Conservation (phyloP, 345 rosid genomes). For the Lumnitzera littorea region DNA sequence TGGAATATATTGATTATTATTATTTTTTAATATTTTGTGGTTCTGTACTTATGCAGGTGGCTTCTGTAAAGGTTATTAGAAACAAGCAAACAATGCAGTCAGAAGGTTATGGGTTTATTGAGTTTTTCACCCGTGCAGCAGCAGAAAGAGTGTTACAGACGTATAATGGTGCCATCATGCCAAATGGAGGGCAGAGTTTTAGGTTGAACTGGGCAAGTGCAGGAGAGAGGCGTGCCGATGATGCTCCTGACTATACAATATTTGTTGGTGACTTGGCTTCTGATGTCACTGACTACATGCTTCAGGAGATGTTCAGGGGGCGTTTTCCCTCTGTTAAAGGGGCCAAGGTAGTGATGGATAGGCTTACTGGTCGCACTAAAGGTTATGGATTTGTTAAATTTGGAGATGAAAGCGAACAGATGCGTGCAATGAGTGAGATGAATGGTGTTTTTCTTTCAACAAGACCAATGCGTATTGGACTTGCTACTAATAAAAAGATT, state of each 20-base stretch:
- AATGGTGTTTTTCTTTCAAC: slow-evolving; percentile 82
- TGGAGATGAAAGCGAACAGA: slow-evolving; percentile 73
- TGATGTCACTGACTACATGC: slow-evolving; percentile 79
- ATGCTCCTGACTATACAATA: slow-evolving; percentile 63
- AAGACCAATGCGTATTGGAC: slow-evolving; percentile 89
- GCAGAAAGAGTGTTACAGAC: slow-evolving; percentile 78
- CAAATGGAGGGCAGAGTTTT: slow-evolving; percentile 60
- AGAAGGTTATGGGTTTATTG: slow-evolving; percentile 85
- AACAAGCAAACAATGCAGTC: slow-evolving; percentile 66
- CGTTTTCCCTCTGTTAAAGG: slow-evolving; percentile 68
- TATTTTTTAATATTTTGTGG: neutral
- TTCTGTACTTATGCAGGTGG: slow-evolving; percentile 31
- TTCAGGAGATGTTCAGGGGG: slow-evolving; percentile 75
- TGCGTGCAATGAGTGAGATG: slow-evolving; percentile 89
- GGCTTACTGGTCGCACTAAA: slow-evolving; percentile 74
- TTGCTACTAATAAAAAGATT: slow-evolving; percentile 67
- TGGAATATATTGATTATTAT: neutral
- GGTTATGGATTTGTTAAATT: slow-evolving; percentile 92
- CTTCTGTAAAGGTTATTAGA: slow-evolving; percentile 64
- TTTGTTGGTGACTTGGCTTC: slow-evolving; percentile 95
- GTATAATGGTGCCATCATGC: slow-evolving; percentile 63
- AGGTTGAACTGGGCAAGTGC: slow-evolving; percentile 90
- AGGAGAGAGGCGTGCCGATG: slow-evolving; percentile 68
- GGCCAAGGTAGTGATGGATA: slow-evolving; percentile 90
- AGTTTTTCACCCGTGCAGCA: slow-evolving; percentile 55